Evolutionary conservation across 169 alveolate genomes (phyloP), one percentile per base, ranked within the genome.

Genomic region (Perkinsus olseni): DNA sequence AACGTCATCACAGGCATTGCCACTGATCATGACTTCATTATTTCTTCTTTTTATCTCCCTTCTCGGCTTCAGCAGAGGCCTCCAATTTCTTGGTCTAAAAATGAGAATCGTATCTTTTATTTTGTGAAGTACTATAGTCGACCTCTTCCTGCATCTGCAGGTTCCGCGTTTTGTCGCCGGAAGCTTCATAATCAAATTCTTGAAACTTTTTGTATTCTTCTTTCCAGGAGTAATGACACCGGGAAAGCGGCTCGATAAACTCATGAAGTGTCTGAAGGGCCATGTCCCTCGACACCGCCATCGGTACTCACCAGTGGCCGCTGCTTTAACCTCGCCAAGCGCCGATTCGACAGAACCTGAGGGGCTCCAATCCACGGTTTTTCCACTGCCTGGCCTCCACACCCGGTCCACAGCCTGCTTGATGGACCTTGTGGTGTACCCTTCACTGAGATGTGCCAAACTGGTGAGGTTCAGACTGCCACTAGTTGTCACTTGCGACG

Each of bases 351-450:
- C 34, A 91, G 24, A 3, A 91, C 38, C 38, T 34, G 38, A 11
- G 31, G n/a, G 48, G 74, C 28, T 8, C n/a, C n/a, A 92, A 3
- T 6, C 28, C 93, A 39, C 40, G 20, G n/a, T 38, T 37, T 0
- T 6, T n/a, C 74, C 4, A 91, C 92, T 91, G 92, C 62, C 74
- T 92, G 39, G 92, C 38, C 93, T 10, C 93, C 92, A 34, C 91
- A 93, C 95, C 1, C 94, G 93, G 39, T 93, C 94, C 48, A 93
- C 94, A 62, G 82, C 34, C 50, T 31, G 0, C n/a, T 11, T 50
- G 50, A 97, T 94, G 38, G 96, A 92, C 39, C 98, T 98, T 13
- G 97, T 97, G 3, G 98, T 93, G 91, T 95, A 97, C 40, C 98
- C 98, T 50, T 95, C 97, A 34, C 97, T 95, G n/a, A 97, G 93